Evolutionary conservation across 2,329 filamentous ascomycete species (phyloP).

Genomic region (Pestalotiopsis fici): DNA sequence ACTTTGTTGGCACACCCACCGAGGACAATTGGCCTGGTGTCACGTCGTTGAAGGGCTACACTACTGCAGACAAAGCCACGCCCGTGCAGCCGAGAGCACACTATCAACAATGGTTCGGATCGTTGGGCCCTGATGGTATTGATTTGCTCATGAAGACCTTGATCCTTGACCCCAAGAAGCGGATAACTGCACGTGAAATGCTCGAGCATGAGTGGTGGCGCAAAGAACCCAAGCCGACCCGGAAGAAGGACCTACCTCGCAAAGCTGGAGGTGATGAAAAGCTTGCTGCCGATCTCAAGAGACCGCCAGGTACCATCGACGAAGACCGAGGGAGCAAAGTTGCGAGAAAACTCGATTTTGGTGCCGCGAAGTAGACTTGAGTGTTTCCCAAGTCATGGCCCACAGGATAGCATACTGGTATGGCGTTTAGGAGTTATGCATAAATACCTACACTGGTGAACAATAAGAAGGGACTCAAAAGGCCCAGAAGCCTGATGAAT

Average conservation of each 20-base stretch:
- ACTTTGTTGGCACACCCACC: conserved; percentile 84
- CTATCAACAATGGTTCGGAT: conserved; percentile 77
- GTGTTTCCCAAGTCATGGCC: neutral
- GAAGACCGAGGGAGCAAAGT: conserved; percentile 72
- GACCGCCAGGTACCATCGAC: conserved; percentile 71
- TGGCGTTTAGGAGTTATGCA: conserved; percentile 18
- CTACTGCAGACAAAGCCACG: conserved; percentile 63
- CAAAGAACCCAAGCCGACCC: conserved; percentile 78
- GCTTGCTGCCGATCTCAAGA: conserved; percentile 80
- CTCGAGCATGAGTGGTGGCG: conserved; percentile 87
- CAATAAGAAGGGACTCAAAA: neutral
- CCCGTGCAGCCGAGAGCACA: conserved; percentile 68
- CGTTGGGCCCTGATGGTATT: conserved; percentile 79
- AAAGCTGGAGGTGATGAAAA: conserved; percentile 74
- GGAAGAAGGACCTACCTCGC: conserved; percentile 77
- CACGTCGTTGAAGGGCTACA: conserved; percentile 75
- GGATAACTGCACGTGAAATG: conserved; percentile 76
- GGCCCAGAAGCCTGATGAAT: neutral
- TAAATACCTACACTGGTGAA: neutral
- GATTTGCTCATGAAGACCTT: conserved; percentile 87
- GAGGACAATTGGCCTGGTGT: conserved; percentile 97
- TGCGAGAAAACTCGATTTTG: conserved; percentile 81
- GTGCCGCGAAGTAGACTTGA: conserved; percentile 39
- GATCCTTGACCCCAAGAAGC: conserved; percentile 80
- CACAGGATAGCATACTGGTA: conserved; percentile 13